Evolutionary conservation across 2,329 filamentous ascomycete genomes (phyloP).

Genomic region (Septoria petroselini): DNA sequence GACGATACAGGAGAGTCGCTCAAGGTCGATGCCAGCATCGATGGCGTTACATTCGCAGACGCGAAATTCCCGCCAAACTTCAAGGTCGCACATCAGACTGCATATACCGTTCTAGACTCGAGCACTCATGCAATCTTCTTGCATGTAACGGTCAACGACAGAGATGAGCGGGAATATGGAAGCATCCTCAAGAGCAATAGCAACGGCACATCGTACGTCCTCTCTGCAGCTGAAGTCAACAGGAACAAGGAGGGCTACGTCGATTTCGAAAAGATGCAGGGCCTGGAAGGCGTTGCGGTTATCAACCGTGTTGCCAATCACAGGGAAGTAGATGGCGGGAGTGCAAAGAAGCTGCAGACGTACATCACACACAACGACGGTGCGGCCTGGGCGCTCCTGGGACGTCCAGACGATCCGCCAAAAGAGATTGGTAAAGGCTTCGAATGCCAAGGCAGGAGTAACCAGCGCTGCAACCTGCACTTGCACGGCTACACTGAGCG

Average conservation of each 20-base stretch:
- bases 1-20: slow-evolving; percentile 65
- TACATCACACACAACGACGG: slow-evolving; percentile 97
- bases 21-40: slow-evolving; percentile 76
- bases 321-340: slow-evolving; percentile 59
- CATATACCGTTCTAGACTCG: slow-evolving; percentile 91
- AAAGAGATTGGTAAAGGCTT: slow-evolving; percentile 65
- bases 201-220: slow-evolving; percentile 91
- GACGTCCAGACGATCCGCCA: slow-evolving; percentile 65
- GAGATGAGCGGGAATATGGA: slow-evolving; percentile 66
- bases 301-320: slow-evolving; percentile 81
- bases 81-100: slow-evolving; percentile 69
- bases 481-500: slow-evolving; percentile 95
- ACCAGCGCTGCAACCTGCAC: slow-evolving; percentile 75
- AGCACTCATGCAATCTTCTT: slow-evolving; percentile 92
- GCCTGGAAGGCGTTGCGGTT: slow-evolving; percentile 83
- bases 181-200: slow-evolving; percentile 97
- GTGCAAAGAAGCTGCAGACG: slow-evolving; percentile 77
- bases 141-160: slow-evolving; percentile 76
- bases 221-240: slow-evolving; percentile 79
- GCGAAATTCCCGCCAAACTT: slow-evolving; percentile 86
- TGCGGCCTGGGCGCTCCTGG: slow-evolving; percentile 74
- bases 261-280: slow-evolving; percentile 94
- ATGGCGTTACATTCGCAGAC: slow-evolving; percentile 76
- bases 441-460: slow-evolving; percentile 56
- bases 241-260: slow-evolving; percentile 73